phyloP scores from a whole-genome alignment of 2,329 filamentous ascomycete genomes.

The Diaporthe caulivora region DNA sequence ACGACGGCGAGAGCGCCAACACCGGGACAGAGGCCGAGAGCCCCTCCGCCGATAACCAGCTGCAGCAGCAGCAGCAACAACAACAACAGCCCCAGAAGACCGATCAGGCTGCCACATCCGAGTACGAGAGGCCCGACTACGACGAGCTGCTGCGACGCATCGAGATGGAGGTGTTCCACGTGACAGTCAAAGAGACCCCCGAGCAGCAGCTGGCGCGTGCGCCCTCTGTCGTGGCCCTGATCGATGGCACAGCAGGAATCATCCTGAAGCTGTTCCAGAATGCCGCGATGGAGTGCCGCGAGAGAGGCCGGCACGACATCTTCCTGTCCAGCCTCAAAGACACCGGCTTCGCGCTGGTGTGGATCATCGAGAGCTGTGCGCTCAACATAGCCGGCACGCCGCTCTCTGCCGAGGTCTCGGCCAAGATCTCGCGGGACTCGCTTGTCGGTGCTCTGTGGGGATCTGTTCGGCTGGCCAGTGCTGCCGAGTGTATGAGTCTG shows the following conservation, averaged over 20 bases:
- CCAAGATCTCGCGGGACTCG: not conserved
- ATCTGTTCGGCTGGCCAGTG: not conserved
- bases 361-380: constrained; percentile 1
- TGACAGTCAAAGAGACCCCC: not conserved
- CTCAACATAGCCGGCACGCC: not conserved
- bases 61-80: not conserved
- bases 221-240: no score
- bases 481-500: not conserved
- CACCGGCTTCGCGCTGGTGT: not conserved
- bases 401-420: constrained; percentile 9
- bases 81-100: not conserved
- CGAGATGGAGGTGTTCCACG: not conserved
- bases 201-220: not conserved
- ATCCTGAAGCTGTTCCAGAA: not conserved
- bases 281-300: no score
- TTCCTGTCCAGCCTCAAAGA: not conserved
- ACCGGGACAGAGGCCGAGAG: not conserved
- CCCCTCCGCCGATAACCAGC: not conserved
- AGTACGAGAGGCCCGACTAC: not conserved
- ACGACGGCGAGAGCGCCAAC: no score
- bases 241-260: not conserved
- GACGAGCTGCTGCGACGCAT: not conserved
- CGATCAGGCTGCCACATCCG: not conserved
- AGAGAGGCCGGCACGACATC: not conserved
- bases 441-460: not conserved